Conservation (phyloP, 257 asterid species). For the Haberlea rhodopensis region DNA sequence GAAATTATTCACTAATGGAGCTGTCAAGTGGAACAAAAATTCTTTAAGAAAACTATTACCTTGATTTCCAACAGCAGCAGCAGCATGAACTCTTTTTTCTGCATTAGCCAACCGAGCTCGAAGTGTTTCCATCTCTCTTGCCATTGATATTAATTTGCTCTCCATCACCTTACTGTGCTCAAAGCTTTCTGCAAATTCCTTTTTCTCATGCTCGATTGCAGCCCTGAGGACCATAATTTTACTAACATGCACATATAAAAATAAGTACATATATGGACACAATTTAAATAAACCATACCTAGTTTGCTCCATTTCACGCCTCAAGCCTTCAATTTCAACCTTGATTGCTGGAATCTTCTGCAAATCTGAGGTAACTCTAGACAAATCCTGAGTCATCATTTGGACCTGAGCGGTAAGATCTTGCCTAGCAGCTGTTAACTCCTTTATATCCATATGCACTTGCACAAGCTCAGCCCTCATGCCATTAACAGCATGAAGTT, state of each 20-base stretch:
- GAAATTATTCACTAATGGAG: conserved; percentile 2
- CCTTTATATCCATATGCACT: conserved; percentile 72
- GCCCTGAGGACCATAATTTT: conserved; percentile 47
- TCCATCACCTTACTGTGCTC: conserved; percentile 93
- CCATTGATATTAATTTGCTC: conserved; percentile 75
- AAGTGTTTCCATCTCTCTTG: conserved; percentile 88
- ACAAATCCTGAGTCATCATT: conserved; percentile 84
- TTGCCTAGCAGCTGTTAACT: conserved; percentile 70
- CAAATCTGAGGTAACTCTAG: conserved; percentile 70
- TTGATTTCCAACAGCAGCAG: conserved; percentile 57
- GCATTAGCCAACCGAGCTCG: conserved; percentile 93
- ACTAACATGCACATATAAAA: conserved; percentile 7
- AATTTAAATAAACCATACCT: conserved; percentile 40
- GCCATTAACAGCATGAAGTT: conserved; percentile 61
- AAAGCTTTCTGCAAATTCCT: conserved; percentile 81
- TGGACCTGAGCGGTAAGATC: conserved; percentile 72
- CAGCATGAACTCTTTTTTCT: conserved; percentile 74
- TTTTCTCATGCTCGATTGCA: conserved; percentile 89
- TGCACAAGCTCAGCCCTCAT: conserved; percentile 85
- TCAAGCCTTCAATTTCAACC: conserved; percentile 68
- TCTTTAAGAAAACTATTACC: conserved; percentile 40
- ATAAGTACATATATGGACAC: conserved; percentile 12
- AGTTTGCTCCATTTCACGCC: conserved; percentile 69
- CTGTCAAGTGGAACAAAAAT: conserved; percentile 10
- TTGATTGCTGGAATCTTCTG: conserved; percentile 76